phyloP scores from a whole-genome alignment of 1,284 basidiomycete species.

The Naganishia cerealis region DNA sequence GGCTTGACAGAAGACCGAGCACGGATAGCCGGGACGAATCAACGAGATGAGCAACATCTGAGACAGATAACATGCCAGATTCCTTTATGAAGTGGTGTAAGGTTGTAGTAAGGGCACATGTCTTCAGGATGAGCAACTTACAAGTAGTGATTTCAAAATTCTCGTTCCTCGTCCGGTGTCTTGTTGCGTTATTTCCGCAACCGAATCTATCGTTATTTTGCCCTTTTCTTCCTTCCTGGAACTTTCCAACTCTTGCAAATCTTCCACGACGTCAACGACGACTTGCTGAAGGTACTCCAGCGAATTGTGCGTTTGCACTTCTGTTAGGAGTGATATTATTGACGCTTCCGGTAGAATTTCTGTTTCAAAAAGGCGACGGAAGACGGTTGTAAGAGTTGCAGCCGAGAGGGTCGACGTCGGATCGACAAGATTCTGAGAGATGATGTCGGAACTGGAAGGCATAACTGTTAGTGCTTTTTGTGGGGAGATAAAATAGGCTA shows the following conservation, averaged over 20 bases:
- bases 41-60: slow-evolving; percentile 27
- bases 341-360: slow-evolving; percentile 1
- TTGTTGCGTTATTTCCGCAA: neutral
- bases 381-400: slow-evolving; percentile 15
- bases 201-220: slow-evolving; percentile 8
- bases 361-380: slow-evolving; percentile 6
- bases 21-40: slow-evolving; percentile 8
- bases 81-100: slow-evolving; percentile 8
- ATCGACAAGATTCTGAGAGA: slow-evolving; percentile 24
- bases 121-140: neutral
- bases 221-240: slow-evolving; percentile 9
- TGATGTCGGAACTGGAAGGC: slow-evolving; percentile 10
- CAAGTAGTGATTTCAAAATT: slow-evolving; percentile 17
- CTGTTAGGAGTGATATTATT: slow-evolving; percentile 2
- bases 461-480: neutral
- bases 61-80: slow-evolving; percentile 11
- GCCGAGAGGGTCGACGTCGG: slow-evolving; percentile 10
- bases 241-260: slow-evolving; percentile 12
- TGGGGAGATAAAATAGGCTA: neutral
- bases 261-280: slow-evolving; percentile 20
- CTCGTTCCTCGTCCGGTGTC: neutral
- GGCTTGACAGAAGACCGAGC: slow-evolving; percentile 8
- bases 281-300: slow-evolving; percentile 21
- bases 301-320: slow-evolving; percentile 12
- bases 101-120: neutral